A percentile compares a stretch with the other conserved stretches of the same genome.
Evolutionary conservation across 2,329 filamentous ascomycete genomes (phyloP).

Genomic region (Nigrospora sphaerica): DNA sequence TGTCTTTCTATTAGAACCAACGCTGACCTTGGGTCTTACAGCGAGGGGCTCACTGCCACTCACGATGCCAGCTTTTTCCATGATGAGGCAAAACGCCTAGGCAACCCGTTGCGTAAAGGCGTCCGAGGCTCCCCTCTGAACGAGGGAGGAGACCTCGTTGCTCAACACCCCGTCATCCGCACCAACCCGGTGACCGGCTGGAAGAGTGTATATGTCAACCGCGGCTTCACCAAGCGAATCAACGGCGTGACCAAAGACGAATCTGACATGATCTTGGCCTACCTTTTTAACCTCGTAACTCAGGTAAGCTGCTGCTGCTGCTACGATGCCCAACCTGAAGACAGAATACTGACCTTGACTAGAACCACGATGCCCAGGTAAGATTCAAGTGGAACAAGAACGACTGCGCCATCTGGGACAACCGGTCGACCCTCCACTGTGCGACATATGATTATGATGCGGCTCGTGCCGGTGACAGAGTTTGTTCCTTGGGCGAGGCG

Average conservation of each 20-base stretch:
- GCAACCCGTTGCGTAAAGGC: slow-evolving; percentile 34
- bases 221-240: slow-evolving; percentile 45
- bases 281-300: slow-evolving; percentile 39
- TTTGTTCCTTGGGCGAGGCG: slow-evolving; percentile 39
- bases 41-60: slow-evolving; percentile 39
- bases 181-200: slow-evolving; percentile 55
- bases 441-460: slow-evolving; percentile 57
- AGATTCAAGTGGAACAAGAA: slow-evolving; percentile 46
- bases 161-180: slow-evolving; percentile 46
- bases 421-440: slow-evolving; percentile 41
- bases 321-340: too few relatives aligned
- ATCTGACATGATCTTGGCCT: slow-evolving; percentile 41
- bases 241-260: slow-evolving; percentile 48
- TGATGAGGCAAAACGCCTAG: slow-evolving; percentile 38
- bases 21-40: too few relatives aligned
- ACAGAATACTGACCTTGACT: slow-evolving; percentile 27
- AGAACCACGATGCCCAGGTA: slow-evolving; percentile 53
- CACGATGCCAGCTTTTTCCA: slow-evolving; percentile 42
- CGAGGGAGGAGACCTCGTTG: slow-evolving; percentile 40
- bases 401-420: slow-evolving; percentile 60
- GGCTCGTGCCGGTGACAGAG: slow-evolving; percentile 34
- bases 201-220: slow-evolving; percentile 46
- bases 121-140: slow-evolving; percentile 50
- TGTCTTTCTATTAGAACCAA: too few relatives aligned
- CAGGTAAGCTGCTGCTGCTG: slow-evolving; percentile 14